Conservation (phyloP, 192 early-diverging fungal genomes). For the Spinellus fusiger region DNA sequence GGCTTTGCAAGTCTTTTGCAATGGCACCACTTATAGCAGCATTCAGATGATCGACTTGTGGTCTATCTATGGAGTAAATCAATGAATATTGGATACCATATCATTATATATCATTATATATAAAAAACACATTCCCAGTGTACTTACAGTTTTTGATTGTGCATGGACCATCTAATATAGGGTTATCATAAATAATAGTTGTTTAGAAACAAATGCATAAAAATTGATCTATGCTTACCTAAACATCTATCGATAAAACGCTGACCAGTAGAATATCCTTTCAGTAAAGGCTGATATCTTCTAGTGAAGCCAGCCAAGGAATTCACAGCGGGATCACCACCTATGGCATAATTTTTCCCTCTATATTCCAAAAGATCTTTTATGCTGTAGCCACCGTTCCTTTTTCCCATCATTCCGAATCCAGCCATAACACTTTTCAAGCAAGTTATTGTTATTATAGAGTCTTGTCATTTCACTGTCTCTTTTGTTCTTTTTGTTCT, state of each 20-base stretch:
- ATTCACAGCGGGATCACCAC: conserved; percentile 38
- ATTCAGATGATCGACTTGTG: conserved; percentile 28
- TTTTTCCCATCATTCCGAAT: conserved; percentile 37
- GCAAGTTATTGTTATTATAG: background rate
- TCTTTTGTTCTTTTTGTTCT: background rate
- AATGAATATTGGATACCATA: background rate
- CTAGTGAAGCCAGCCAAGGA: conserved; percentile 41
- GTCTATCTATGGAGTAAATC: conserved; percentile 2
- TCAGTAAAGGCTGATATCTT: conserved; percentile 31
- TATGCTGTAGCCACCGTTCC: conserved; percentile 15
- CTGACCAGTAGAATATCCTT: conserved; percentile 37
- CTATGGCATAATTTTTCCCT: conserved; percentile 44
- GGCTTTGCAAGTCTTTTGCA: conserved; percentile 30
- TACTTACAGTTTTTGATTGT: too few species aligned
- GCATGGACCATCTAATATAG: background rate
- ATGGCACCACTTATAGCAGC: conserved; percentile 49
- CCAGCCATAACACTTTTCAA: conserved; percentile 44
- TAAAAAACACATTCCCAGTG: background rate
- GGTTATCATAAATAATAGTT: background rate
- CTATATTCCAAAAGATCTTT: conserved; percentile 36
- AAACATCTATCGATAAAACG: conserved; percentile 28
- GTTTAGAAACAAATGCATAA: background rate
- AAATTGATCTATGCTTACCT: background rate
- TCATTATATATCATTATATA: background rate
- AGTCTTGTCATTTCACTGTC: background rate